Evolutionary conservation across 108 stramenopile genomes (phyloP).

Genomic region (Cyclostephanos tholiformis): DNA sequence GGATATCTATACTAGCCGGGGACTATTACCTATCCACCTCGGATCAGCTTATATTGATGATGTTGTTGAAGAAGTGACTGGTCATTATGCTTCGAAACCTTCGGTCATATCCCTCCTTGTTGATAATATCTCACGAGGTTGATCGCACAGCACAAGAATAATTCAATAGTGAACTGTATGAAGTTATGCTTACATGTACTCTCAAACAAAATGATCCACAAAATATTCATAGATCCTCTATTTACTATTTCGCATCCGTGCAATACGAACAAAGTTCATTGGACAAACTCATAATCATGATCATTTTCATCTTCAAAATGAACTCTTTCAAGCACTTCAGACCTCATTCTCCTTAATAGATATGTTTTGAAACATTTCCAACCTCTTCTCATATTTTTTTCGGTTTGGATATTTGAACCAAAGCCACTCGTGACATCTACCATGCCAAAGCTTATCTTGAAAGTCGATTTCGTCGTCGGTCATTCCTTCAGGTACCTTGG

Average conservation of each 20-base stretch:
- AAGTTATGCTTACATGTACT: too few relatives aligned
- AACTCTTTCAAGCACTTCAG: too few relatives aligned
- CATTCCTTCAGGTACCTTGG: not conserved
- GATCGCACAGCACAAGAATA: not conserved
- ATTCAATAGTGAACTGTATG: too few relatives aligned
- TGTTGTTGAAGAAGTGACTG: not conserved
- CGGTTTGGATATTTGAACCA: not conserved
- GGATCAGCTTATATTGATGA: not conserved
- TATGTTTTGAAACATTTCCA: too few relatives aligned
- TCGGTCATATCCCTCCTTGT: constrained; percentile 6
- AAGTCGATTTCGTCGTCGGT: not conserved
- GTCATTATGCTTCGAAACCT: not conserved
- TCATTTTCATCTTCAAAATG: too few relatives aligned
- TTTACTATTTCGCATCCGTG: too few relatives aligned
- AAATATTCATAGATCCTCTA: too few relatives aligned
- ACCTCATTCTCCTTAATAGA: too few relatives aligned
- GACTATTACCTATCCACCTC: not conserved
- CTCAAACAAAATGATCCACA: too few relatives aligned
- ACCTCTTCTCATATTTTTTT: not conserved
- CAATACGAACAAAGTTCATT: too few relatives aligned
- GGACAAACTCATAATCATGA: too few relatives aligned
- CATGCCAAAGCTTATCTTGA: not conserved
- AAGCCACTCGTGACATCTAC: too few relatives aligned
- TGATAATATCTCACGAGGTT: constrained; percentile 3
- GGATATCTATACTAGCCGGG: constrained; percentile 10